Conservation (phyloP, 1,284 basidiomycete species). For the Cryptococcus neoformans region DNA sequence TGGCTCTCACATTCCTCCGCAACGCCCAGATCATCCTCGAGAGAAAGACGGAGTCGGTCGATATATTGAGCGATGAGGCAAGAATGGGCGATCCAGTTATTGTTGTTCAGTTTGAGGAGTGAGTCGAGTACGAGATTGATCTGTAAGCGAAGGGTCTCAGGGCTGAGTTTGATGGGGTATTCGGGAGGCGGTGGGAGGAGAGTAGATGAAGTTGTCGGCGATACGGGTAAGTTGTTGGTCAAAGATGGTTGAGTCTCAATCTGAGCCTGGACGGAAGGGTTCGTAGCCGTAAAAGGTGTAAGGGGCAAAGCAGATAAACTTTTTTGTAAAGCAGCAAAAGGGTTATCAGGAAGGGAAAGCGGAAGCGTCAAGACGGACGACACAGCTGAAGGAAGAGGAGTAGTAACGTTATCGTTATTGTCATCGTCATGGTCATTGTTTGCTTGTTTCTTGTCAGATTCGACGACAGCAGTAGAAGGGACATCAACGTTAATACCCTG, state of each 20-base stretch:
- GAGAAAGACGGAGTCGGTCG: conserved; percentile 33
- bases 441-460: too few species aligned
- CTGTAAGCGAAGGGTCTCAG: conserved; percentile 31
- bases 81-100: conserved; percentile 46
- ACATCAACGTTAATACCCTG: not conserved
- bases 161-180: conserved; percentile 29
- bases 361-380: not conserved
- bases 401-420: not conserved
- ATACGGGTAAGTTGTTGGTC: too few species aligned
- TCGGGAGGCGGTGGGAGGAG: conserved; percentile 27
- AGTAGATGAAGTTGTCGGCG: not conserved
- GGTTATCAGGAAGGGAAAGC: too few species aligned
- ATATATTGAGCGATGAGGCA: conserved; percentile 43
- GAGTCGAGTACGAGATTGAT: conserved; percentile 31
- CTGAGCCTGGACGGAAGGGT: too few species aligned
- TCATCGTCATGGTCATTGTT: not conserved
- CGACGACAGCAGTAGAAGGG: too few species aligned
- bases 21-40: conserved; percentile 40
- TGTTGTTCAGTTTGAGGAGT: conserved; percentile 34
- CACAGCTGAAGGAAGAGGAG: conserved; percentile 7
- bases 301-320: too few species aligned
- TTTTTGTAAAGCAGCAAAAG: too few species aligned
- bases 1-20: conserved; percentile 37
- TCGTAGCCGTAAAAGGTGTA: too few species aligned
- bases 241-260: too few species aligned